phyloP scores from a whole-genome alignment of 257 asterid genomes.

The Capsicum rhomboideum region DNA sequence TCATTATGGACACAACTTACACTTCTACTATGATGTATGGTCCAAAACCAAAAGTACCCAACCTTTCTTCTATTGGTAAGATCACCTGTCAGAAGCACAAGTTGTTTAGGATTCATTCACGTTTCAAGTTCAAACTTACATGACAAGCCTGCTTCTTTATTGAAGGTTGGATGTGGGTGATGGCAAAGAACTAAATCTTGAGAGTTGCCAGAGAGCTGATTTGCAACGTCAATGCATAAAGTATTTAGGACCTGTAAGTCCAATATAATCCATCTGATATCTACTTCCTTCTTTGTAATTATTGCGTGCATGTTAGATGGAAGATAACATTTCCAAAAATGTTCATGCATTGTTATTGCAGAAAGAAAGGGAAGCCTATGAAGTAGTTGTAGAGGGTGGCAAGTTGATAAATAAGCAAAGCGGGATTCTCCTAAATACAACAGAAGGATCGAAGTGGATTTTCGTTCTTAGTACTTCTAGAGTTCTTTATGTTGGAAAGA shows the following conservation, averaged over 20 bases:
- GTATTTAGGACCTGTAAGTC: constrained; percentile 66
- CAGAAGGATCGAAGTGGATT: constrained; percentile 54
- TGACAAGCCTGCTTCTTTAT: not conserved
- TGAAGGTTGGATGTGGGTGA: constrained; percentile 73
- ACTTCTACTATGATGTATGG: constrained; percentile 61
- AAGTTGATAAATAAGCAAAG: constrained; percentile 42
- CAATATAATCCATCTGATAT: not conserved
- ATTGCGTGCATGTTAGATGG: not conserved
- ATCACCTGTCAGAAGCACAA: not conserved
- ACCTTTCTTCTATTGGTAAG: constrained; percentile 77
- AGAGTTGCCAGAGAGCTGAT: constrained; percentile 36
- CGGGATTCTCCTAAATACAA: constrained; percentile 39
- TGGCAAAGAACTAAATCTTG: constrained; percentile 54
- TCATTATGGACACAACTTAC: constrained; percentile 69
- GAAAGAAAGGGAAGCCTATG: constrained; percentile 54
- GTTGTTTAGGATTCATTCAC: not conserved
- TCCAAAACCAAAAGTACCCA: constrained; percentile 44
- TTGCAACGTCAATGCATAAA: constrained; percentile 53
- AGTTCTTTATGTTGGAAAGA: constrained; percentile 37
- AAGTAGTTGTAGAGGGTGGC: constrained; percentile 48
- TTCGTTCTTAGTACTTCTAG: constrained; percentile 62
- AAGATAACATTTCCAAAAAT: not conserved
- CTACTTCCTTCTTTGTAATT: not conserved
- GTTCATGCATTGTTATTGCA: not conserved
- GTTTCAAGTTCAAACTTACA: not conserved